phyloP scores from a whole-genome alignment of 345 rosid genomes.

The Streptanthus diversifolius region DNA sequence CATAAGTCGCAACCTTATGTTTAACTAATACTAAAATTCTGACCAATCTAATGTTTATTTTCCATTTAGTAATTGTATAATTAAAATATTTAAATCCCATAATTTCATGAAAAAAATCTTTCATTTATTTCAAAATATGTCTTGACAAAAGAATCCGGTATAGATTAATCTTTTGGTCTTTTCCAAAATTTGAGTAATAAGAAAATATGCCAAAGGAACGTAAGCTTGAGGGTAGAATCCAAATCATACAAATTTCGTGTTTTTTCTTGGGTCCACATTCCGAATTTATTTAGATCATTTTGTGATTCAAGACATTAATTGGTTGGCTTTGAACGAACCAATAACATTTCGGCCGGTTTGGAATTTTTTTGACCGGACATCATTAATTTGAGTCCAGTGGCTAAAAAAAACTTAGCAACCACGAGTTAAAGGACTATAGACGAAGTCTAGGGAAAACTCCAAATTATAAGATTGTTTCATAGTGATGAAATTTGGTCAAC shows the following conservation, averaged over 20 bases:
- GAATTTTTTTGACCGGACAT: not conserved
- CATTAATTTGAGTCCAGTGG: not conserved
- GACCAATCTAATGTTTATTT: not conserved
- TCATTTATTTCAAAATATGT: not conserved
- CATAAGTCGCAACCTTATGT: not conserved
- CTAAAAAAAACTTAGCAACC: too few species aligned
- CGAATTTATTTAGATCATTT: not conserved
- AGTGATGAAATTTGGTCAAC: too few species aligned
- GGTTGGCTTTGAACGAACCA: not conserved
- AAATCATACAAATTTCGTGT: constrained; percentile 25
- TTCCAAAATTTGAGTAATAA: constrained; percentile 9
- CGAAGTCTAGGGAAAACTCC: not conserved
- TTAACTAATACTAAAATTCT: not conserved
- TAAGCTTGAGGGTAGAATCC: constrained; percentile 2
- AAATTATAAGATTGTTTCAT: not conserved
- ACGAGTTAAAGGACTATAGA: not conserved
- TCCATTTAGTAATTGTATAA: not conserved
- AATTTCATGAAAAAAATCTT: not conserved
- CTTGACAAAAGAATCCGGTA: not conserved
- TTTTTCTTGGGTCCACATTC: constrained; percentile 3
- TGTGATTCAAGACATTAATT: not conserved
- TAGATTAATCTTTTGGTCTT: constrained; percentile 7
- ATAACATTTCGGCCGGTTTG: not conserved
- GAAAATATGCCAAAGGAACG: constrained; percentile 18
- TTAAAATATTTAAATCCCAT: not conserved